Evolutionary conservation across 495 filamentous ascomycete species (phyloP).

Genomic region (Hypoxylon cercidicola): DNA sequence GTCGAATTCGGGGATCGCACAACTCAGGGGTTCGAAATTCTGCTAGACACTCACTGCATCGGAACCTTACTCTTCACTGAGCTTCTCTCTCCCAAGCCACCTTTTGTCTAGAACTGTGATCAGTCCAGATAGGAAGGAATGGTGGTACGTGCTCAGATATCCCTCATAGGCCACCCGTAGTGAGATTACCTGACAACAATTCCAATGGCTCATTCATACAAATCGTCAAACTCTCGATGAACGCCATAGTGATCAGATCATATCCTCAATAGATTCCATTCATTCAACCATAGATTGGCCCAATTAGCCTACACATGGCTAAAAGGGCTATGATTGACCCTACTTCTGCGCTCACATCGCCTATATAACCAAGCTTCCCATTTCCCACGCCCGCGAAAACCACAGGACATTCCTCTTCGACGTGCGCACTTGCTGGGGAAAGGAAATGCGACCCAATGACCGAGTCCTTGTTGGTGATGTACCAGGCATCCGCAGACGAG

Average conservation of each 20-base stretch:
- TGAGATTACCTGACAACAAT: no score
- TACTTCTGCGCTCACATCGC: conserved; percentile 56
- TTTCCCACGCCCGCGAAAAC: conserved; percentile 44
- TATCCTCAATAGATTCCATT: no score
- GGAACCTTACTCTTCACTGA: conserved; percentile 49
- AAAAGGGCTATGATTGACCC: conserved; percentile 47
- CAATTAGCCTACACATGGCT: conserved; percentile 45
- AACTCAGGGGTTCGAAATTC: conserved; percentile 46
- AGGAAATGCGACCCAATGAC: conserved; percentile 8
- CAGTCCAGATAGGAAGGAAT: no score
- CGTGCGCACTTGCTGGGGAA: conserved; percentile 35
- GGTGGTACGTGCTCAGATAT: no score
- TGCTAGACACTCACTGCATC: conserved; percentile 49
- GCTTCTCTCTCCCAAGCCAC: conserved; percentile 55
- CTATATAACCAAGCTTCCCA: conserved; percentile 54
- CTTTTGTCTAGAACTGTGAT: no score
- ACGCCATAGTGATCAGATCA: no score
- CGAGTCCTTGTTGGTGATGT: conserved; percentile 11
- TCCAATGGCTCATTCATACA: no score
- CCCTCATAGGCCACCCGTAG: no score
- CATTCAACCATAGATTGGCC: no score
- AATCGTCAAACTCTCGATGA: no score
- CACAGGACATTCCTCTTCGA: conserved; percentile 45
- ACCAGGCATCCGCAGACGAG: conserved; percentile 22
- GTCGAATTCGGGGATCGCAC: conserved; percentile 28